A percentile compares a stretch with the other conserved stretches of the same genome.
Evolutionary conservation across 495 filamentous ascomycete species (phyloP).

Genomic region (Aspergillus baeticus): DNA sequence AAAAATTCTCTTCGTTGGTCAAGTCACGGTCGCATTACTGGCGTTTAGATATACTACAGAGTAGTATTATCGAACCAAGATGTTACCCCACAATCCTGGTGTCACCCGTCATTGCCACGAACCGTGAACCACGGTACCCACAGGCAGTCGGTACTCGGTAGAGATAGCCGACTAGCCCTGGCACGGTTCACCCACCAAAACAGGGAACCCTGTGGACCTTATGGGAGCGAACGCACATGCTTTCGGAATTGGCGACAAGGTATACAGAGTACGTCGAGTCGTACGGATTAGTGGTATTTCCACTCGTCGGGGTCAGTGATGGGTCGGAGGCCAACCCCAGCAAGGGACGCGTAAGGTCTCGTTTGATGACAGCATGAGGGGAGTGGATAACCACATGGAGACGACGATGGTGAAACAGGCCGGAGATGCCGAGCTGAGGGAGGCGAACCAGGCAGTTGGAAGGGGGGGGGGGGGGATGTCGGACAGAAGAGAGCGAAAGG

Average conservation of each 20-base stretch:
- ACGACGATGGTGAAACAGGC: constrained; percentile 39
- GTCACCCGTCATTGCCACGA: no score
- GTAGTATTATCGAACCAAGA: background rate
- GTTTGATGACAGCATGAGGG: constrained; percentile 12
- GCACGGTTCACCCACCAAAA: background rate
- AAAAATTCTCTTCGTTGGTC: background rate
- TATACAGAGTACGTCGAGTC: no score
- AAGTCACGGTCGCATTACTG: background rate
- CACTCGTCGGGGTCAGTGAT: no score
- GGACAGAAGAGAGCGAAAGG: background rate
- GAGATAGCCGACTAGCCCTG: no score
- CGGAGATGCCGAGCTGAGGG: constrained; percentile 1
- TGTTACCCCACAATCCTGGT: background rate
- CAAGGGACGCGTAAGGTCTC: constrained; percentile 35
- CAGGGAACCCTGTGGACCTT: background rate
- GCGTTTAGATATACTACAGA: background rate
- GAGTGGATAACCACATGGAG: constrained; percentile 25
- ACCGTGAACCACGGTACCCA: background rate
- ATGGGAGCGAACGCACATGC: background rate
- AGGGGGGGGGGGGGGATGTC: background rate
- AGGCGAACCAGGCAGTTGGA: background rate
- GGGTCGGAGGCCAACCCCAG: background rate
- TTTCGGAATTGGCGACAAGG: background rate
- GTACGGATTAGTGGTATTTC: no score
- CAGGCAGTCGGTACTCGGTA: background rate